phyloP scores from a whole-genome alignment of 345 rosid species.

The Gossypioides kirkii region DNA sequence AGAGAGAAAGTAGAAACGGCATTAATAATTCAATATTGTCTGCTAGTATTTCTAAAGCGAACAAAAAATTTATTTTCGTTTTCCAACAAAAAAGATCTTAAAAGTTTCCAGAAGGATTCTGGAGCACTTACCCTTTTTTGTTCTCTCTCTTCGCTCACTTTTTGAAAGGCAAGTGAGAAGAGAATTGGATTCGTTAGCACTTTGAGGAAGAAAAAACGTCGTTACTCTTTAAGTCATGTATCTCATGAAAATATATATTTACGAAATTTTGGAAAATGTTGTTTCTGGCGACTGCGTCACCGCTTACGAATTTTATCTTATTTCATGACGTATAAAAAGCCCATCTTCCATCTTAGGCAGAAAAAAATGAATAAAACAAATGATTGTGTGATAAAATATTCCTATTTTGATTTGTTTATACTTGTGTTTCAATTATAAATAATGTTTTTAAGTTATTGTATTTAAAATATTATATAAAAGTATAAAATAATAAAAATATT shows the following conservation, averaged over 20 bases:
- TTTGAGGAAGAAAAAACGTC: neutral
- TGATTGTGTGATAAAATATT: no score
- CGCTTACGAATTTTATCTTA: neutral
- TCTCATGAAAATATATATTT: no score
- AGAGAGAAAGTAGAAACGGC: neutral
- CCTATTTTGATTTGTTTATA: no score
- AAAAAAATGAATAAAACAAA: no score
- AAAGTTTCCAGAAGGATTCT: neutral
- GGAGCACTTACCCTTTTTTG: neutral
- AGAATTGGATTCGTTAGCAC: neutral
- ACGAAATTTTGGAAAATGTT: neutral
- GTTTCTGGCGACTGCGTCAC: conserved; percentile 7
- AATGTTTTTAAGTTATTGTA: no score
- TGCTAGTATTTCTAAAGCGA: neutral
- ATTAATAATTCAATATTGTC: neutral
- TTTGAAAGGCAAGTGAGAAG: no score
- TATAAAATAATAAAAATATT: no score
- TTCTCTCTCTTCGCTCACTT: neutral
- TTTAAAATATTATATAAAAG: no score
- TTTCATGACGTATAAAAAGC: no score
- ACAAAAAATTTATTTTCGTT: neutral
- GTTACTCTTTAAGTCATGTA: neutral
- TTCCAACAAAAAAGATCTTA: neutral
- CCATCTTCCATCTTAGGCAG: no score
- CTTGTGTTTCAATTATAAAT: no score